Percentiles rank a stretch among this genome's conserved stretches.
These are phyloP conservation scores for Lactuca sativa DNA, from an alignment of 129 eudicot genomes.

Conservation along the genomic window DNA sequence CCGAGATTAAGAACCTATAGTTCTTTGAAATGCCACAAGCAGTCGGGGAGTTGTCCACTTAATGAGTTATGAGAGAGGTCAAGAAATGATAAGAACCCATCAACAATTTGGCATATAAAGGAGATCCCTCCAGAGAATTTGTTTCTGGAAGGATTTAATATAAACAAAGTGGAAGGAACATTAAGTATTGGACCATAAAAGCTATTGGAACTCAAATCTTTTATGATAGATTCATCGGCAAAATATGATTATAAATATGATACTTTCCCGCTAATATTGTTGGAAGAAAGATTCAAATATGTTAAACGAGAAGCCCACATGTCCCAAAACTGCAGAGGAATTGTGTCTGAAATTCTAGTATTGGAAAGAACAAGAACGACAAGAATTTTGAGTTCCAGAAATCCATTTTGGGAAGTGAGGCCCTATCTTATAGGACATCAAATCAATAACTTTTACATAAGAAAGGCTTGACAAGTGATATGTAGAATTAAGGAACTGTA, in stretches of 20 bases:
- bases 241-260: slow-evolving; percentile 14
- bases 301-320: too few species aligned
- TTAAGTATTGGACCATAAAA: slow-evolving; percentile 5
- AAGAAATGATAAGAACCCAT: too few species aligned
- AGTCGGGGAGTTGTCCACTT: background rate
- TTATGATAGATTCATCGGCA: background rate
- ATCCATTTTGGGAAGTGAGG: background rate
- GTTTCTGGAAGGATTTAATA: slow-evolving; percentile 12
- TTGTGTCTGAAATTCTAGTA: too few species aligned
- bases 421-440: slow-evolving; percentile 29
- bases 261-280: background rate
- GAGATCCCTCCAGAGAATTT: background rate
- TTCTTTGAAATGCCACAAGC: background rate
- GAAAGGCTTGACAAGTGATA: background rate
- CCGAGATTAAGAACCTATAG: slow-evolving; percentile 5
- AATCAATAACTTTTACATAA: background rate
- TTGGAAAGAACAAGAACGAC: too few species aligned
- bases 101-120: too few species aligned
- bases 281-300: too few species aligned
- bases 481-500: too few species aligned
- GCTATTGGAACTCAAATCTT: slow-evolving; percentile 9
- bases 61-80: too few species aligned
- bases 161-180: background rate
- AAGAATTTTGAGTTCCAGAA: too few species aligned
- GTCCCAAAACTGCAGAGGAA: too few species aligned